Base-by-base conservation (phyloP, 371 early-diverging fungal genomes). In the Capillidium rhysosporum region DNA sequence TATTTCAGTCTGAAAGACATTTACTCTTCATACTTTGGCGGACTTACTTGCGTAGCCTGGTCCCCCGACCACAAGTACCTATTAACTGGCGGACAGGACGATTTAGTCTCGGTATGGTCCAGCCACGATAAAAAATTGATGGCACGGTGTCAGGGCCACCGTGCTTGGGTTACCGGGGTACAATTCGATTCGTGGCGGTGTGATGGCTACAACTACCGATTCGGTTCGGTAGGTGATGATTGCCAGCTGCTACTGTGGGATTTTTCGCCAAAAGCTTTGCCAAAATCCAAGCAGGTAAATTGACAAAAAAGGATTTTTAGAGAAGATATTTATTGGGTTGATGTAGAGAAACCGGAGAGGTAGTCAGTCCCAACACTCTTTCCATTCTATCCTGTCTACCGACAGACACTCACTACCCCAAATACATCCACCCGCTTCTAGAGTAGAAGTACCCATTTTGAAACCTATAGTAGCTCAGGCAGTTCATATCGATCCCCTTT, bases 31-130 rank as follows among this genome's bases (percentile, higher is more conserved):
- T 92, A 86, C 59, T 92, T 86, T 67, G 91, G 90, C 45, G 84
- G 87, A 0, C 57, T 94, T 24, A 70, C 67, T 14, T 89, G 92
- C 60, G 82, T 88, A 3, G 75, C 80, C 16, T 98, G 93, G 93
- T 86, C 91, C 56, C 83, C 85, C 4, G 95, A 95, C 66, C 87
- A 86, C 7, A 83, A 76, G 59, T 93, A 86, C 63, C 70, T 98
- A 21, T 68, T 94, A 52, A 87, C 81, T 0, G 87, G 97, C 9
- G 90, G 94, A 0, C 92, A 98, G 61, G 99, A 98, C 65, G 97
- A 98, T 63, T 63, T 91, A 9, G 77, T 97, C 12, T 83, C 90
- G 1, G 73, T 98, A 1, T 98, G 92, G 92, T 75, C 81, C 48
- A 79, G 76, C 61, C 72, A 66, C 54, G 89, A 78, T 38, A 75